These are phyloP conservation scores for Fusarium sp. DNA, from an alignment of 2,329 filamentous ascomycete species.

Conservation along the genomic window DNA sequence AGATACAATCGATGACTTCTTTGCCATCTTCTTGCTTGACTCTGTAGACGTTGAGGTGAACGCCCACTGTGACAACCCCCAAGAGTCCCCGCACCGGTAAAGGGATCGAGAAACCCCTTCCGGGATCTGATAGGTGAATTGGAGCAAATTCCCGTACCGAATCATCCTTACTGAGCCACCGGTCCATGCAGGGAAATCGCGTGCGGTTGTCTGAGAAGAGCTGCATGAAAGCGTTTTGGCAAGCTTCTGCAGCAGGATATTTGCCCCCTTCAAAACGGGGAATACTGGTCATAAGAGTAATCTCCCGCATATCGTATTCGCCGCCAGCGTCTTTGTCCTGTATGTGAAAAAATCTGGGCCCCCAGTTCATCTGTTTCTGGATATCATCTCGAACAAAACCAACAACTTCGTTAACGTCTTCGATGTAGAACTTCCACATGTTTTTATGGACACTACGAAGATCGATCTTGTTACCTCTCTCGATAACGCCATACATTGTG, in stretches of 20 bases:
- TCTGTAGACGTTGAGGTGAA: conserved; percentile 56
- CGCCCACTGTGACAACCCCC: conserved; percentile 54
- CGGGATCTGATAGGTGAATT: conserved; percentile 45
- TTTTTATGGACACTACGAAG: neutral
- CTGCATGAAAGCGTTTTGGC: conserved; percentile 1
- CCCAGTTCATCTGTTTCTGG: conserved; percentile 34
- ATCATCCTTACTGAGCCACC: conserved; percentile 45
- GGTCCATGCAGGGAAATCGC: conserved; percentile 44
- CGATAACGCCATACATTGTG: conserved; percentile 37
- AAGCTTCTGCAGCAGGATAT: neutral
- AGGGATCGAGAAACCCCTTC: conserved; percentile 49
- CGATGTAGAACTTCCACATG: conserved; percentile 38
- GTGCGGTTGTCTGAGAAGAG: conserved; percentile 44
- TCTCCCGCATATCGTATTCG: neutral
- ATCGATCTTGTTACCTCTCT: conserved; percentile 41
- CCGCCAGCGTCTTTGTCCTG: conserved; percentile 8
- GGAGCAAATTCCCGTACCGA: conserved; percentile 48
- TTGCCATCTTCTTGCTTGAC: conserved; percentile 41
- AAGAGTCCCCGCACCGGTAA: conserved; percentile 53
- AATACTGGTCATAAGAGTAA: conserved; percentile 31
- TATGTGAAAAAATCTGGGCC: conserved; percentile 19
- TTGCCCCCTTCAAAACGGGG: conserved; percentile 15
- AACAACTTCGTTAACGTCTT: conserved; percentile 38
- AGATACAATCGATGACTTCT: conserved; percentile 48
- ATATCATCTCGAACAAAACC: conserved; percentile 37